Base-by-base conservation (phyloP, 352 stramenopile species). In the Phytopythium sindhum region DNA sequence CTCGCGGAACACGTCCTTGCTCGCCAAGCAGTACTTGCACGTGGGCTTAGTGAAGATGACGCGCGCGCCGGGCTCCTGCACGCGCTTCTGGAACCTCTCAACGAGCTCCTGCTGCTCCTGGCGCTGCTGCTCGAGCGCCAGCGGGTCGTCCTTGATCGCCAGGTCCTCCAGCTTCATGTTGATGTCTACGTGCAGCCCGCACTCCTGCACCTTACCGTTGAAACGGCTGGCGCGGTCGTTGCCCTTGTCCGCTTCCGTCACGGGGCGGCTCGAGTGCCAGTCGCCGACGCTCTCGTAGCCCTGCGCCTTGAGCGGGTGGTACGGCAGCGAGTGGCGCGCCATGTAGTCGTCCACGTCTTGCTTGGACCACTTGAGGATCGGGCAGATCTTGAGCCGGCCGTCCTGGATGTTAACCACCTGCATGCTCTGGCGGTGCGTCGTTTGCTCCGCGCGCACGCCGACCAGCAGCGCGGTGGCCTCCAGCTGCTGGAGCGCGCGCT, bases 241-340 rank as follows among this genome's bases (percentile, higher is more conserved):
- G 31, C 73, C 78, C 33, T 73, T 65, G 61, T 91, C 81, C 4
- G 58, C 78, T 0, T 77, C 81, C 0, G 81, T 84, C 52, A 96
- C 81, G 2, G 84, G 84, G n/a, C 84, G 84, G 60, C 84, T 94
- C 42, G 86, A 96, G 74, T 96, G 86, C 14, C 77, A 79, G 54
- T 96, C 88, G 26, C 88, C 88, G 29, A 96, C 83, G 31, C 84
- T 94, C 41, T 81, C 83, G 65, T 95, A 96, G 24, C 84, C 86
- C 50, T 91, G 70, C 0, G 75, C 80, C 65, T 95, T 92, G 44
- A 96, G 81, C n/a, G 88, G 88, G 61, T 96, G 88, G 65, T 88
- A 91, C 58, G 88, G 80, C 52, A 96, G 73, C 37, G 83, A 61
- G 61, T 91, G 74, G 9, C 35, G 59, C 29, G 73, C 61, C 80